Evolutionary conservation across 495 filamentous ascomycete species (phyloP), one percentile per base, ranked within the genome.

Genomic region (Penicillium steckii): DNA sequence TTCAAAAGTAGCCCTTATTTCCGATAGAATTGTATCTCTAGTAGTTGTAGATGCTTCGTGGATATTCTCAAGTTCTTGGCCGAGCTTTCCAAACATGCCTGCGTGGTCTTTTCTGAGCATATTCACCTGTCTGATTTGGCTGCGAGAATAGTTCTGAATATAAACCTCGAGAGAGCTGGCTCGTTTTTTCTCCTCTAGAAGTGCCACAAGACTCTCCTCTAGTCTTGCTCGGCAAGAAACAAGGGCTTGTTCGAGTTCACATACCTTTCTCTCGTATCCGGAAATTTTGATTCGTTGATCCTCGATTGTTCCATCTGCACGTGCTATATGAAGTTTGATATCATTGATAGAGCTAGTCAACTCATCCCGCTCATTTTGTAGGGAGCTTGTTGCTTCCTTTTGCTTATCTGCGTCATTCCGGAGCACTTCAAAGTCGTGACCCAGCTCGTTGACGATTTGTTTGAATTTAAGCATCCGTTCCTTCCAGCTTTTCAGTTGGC

Each of bases 361-460:
- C 2, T 65, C 62, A 8, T 17, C 41, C 13, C 58, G 66, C 23
- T 75, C 71, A 21, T 60, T 60, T 3, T 57, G 55, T 2, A 71
- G 47, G 6, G 51, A 46, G 12, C 38, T 25, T 8, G 53, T 55
- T 1, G 58, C 41, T 25, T 29, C 52, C 30, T 57, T 69, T 24
- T 71, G 37, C 8, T 62, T 59, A 17, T 56, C 56, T 0, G 62
- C 47, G 35, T 71, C 68, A 1, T 60, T 54, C 17, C 61, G 62
- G 23, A 74, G 66, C 8, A 15, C 41, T 33, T 69, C 62, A 27
- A 69, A 68, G 10, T 69, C 66, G 2, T 53, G 57, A 0, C 71
- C 71, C 9, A 75, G 44, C 10, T 68, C 68, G 46, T 72, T 69
- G 22, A 75, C 51, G 23, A 73, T 60, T 38, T 54, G 26, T 53